Base-by-base conservation (phyloP, 2,329 filamentous ascomycete genomes). In the Penicillium sp. region DNA sequence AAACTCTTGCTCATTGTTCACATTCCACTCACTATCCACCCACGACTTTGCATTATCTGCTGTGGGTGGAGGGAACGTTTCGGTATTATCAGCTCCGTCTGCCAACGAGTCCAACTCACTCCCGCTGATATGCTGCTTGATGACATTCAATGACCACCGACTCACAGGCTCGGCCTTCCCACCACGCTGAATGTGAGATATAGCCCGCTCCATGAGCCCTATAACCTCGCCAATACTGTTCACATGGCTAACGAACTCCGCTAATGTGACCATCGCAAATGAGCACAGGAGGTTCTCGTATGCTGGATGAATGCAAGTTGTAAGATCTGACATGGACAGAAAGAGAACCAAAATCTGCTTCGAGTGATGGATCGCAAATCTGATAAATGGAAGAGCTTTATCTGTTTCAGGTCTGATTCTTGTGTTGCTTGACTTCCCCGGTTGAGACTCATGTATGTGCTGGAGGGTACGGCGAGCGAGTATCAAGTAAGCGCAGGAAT, bases 151-250 rank as follows among this genome's bases (percentile, higher is more conserved):
- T 14, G 57, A 60, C 60, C 62, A 63, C 21, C 60, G 57, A 23
- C 60, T 57, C 31, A 63, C 60, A 1, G 62, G 60, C 31, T 63
- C 62, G 2, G 60, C 49, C 42, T 63, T 62, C 11, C 60, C 60
- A 3, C 60, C 60, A 25, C 54, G 56, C 42, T 62, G 62, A 23
- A 63, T 61, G 54, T 63, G 62, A 1, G 62, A 62, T 5, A 63
- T 50, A 14, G 45, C 50, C 13, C 44, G 42, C 37, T 62, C 60
- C 60, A 60, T 59, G 9, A 60, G 49, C 7, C 25, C 9, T 7
- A 57, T 25, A 2, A 43, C 45, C 11, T 58, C 42, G 14, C 23
- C 39, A 4, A 58, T 35, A 16, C 56, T 48, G 16, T 46, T 16
- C 13, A 58, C 13, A 31, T 56, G 35, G 31, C 42, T 25, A 7